Evolutionary conservation across 306 rosid genomes (phyloP), one percentile per base, ranked within the genome.

Genomic region (Quercus suber): DNA sequence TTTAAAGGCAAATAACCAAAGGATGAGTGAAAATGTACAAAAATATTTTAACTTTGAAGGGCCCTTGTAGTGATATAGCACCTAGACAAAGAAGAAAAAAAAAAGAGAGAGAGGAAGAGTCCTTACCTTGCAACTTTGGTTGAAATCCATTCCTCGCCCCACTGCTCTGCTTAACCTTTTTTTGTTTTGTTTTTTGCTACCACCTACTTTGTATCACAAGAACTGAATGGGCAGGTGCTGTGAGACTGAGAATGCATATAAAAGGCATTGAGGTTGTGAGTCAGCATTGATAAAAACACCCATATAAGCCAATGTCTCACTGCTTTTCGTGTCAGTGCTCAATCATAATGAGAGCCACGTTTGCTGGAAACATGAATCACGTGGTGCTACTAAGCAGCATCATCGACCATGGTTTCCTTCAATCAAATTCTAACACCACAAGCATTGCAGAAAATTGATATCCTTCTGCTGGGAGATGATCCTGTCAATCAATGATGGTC

Each of bases 91-190:
- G 53, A 49, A n/a, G n/a, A n/a, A 77, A 15, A 64, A 37, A n/a
- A 4, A 31, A 55, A 57, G 0, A 41, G 11, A 41, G 45, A 37
- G 57, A 81, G 75, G 69, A 69, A 64, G 53, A 49, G 21, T 74
- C 77, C 82, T 81, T 41, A 91, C 97, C 93, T 90, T 90, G 88
- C 72, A 72, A 73, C 78, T 77, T 84, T 83, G 74, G 80, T 63
- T 76, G 82, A 78, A 75, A 81, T 85, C 95, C 97, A 89, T 89
- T 85, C 76, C 73, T 59, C 33, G 45, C 49, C 13, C 67, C 28
- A 67, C 76, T 45, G 63, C 78, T 27, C 5, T 43, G 63, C 71
- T 45, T 20, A 13, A 14, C 19, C 17, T 57, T 65, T 13, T 45
- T 30, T 6, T 31, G 5, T 33, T 33, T 33, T 33, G 2, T 33